These are phyloP conservation scores for Podospora australis DNA, from an alignment of 495 filamentous ascomycete species.

Conservation along the genomic window DNA sequence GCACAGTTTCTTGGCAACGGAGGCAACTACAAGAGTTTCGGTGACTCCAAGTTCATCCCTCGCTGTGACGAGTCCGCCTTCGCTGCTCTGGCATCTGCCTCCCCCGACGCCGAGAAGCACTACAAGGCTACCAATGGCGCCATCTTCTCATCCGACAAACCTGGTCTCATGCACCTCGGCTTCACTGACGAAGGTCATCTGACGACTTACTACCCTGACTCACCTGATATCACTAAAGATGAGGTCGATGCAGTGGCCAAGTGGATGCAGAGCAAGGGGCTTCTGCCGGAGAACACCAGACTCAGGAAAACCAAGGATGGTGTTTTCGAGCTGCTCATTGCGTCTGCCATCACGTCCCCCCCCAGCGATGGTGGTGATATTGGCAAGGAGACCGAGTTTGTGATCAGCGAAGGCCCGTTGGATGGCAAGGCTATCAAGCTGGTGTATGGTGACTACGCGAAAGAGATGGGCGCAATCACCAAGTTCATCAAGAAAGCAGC, in stretches of 20 bases:
- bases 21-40: slow-evolving; percentile 96
- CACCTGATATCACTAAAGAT: slow-evolving; percentile 72
- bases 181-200: slow-evolving; percentile 78
- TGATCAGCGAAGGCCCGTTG: slow-evolving; percentile 54
- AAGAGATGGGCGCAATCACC: slow-evolving; percentile 75
- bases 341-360: slow-evolving; percentile 51
- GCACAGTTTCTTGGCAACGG: slow-evolving; percentile 84
- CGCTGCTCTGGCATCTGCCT: slow-evolving; percentile 60
- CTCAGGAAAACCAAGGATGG: slow-evolving; percentile 66
- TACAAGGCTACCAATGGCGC: slow-evolving; percentile 64
- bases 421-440: slow-evolving; percentile 63
- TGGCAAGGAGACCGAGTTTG: slow-evolving; percentile 58
- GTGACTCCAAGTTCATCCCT: slow-evolving; percentile 91
- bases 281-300: slow-evolving; percentile 78
- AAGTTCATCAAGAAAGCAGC: slow-evolving; percentile 63
- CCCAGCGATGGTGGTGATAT: slow-evolving; percentile 60
- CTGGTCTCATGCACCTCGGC: slow-evolving; percentile 74
- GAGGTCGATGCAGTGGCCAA: slow-evolving; percentile 70
- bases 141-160: slow-evolving; percentile 64
- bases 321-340: slow-evolving; percentile 77
- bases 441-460: slow-evolving; percentile 75
- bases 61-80: slow-evolving; percentile 61
- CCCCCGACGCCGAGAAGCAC: slow-evolving; percentile 51
- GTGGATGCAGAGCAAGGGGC: slow-evolving; percentile 67
- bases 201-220: slow-evolving; percentile 89